Percentiles rank a stretch among this genome's conserved stretches.
Conservation (phyloP, 441 rosid genomes). For the Erodium texanum region DNA sequence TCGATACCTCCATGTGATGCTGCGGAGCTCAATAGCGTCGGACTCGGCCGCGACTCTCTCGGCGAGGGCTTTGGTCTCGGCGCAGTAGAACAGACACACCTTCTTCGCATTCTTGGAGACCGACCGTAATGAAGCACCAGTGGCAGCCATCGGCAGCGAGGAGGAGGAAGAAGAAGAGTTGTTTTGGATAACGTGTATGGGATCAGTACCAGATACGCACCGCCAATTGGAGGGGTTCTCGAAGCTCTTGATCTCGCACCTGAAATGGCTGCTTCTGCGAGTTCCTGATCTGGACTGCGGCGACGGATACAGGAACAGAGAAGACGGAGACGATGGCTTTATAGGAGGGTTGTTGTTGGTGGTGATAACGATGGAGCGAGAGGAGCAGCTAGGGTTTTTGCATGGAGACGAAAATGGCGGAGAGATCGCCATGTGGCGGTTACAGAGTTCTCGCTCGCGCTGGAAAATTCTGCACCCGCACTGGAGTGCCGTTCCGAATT, state of each 20-base stretch:
- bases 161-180: constrained; percentile 24
- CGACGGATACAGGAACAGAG: too few relatives aligned
- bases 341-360: neutral
- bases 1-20: constrained; percentile 69
- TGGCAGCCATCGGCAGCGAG: constrained; percentile 43
- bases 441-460: neutral
- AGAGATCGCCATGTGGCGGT: neutral
- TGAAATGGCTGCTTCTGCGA: constrained; percentile 13
- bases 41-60: constrained; percentile 60
- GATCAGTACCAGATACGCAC: constrained; percentile 41
- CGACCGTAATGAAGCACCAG: constrained; percentile 32
- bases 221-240: constrained; percentile 43
- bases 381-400: neutral
- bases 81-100: constrained; percentile 65
- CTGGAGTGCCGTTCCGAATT: neutral
- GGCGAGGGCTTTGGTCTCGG: constrained; percentile 65
- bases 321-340: neutral
- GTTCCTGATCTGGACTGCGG: neutral
- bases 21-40: constrained; percentile 73
- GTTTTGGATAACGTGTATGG: constrained; percentile 32
- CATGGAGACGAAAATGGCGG: neutral
- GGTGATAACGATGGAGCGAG: neutral
- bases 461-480: neutral
- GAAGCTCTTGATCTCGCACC: constrained; percentile 46
- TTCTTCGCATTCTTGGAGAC: constrained; percentile 42